Evolutionary conservation across 2,329 filamentous ascomycete species (phyloP), one percentile per base, ranked within the genome.

Genomic region (Onygenales sp.): DNA sequence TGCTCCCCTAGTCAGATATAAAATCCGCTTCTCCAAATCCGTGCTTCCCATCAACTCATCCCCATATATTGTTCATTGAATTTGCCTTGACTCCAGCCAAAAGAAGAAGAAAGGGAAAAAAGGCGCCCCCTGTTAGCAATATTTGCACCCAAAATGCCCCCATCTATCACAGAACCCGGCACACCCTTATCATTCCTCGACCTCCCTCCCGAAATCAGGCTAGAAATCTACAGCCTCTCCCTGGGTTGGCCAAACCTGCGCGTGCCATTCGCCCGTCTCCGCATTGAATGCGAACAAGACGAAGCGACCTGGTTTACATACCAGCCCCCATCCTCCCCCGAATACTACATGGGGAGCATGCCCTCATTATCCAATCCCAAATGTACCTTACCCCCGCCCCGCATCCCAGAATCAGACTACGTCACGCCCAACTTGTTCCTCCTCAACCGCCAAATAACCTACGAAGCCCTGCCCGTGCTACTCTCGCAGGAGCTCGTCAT

Each of bases 371-470:
- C 7, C 32, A 35, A 36, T 38, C 8, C 7, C 10, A 4, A 31
- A 32, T 35, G 49, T 31, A 8, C 49, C n/a, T 9, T 38, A 5
- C 32, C 14, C 7, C 33, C n/a, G 5, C 45, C 32, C 32, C 14
- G 10, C 3, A 36, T 47, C 21, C 32, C 45, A 21, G 8, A 47
- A 38, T 13, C 45, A 21, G n/a, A 38, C 45, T 47, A 47, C 21
- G 36, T 4, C 9, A 68, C 67, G 2, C 69, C 68, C 0, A 63
- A 57, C 13, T 54, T 71, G 27, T 58, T 71, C 2, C 64, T 69
- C 3, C 43, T 70, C 55, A 69, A 67, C 58, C 63, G 59, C 38
- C 64, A 68, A 46, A 66, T 67, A 55, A 57, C 57, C n/a, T 31
- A 48, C 5, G 68, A 71, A 53, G 64, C 66, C 3, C 52, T 58